Evolutionary conservation across 2,329 filamentous ascomycete genomes (phyloP), one percentile per base, ranked within the genome.

Genomic region (Chrysoporthe austroafricana): DNA sequence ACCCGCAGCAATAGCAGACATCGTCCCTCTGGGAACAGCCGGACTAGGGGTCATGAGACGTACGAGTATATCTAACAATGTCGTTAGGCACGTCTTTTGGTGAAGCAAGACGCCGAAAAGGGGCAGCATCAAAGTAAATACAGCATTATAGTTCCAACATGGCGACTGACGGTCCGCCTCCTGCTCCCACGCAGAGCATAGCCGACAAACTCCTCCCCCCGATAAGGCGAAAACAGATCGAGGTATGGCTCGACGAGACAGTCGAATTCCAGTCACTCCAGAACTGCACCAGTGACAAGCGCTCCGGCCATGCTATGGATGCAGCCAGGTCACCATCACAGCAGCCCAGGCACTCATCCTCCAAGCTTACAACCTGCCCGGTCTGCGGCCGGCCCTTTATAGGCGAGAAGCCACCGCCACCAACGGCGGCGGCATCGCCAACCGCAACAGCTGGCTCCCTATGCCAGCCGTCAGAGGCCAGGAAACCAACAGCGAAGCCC

Each of bases 181-280:
- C 21, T 26, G 34, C 32, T 4, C 16, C 60, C 8, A 16, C 43
- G 50, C 34, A 43, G 16, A 26, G 36, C 43, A 34, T 62, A 36
- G 62, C 66, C 5, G 59, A 39, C 62, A 56, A 44, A 56, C 46
- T 69, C 26, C 44, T 69, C 43, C 56, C 63, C 21, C 65, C 58
- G 32, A 60, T 21, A 43, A 26, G 58, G 50, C 68, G 66, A 1
- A 61, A 39, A 34, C 68, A 63, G 58, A 57, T 69, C 46, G 68
- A 68, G 54, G 46, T 69, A n/a, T 69, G 68, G 68, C 32, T 65
- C 9, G 46, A 59, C 62, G 68, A 69, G 59, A 39, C 46, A 2
- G 36, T 64, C 2, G 16, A 3, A 32, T 39, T 36, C 16, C 13
- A 48, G 46, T 46, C 44, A 16, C 26, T 43, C 14, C 65, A 69